Percentiles rank a stretch among this genome's conserved stretches.
These are phyloP conservation scores for Neurospora tetrasperma DNA, from an alignment of 495 filamentous ascomycete genomes.

Conservation along the genomic window DNA sequence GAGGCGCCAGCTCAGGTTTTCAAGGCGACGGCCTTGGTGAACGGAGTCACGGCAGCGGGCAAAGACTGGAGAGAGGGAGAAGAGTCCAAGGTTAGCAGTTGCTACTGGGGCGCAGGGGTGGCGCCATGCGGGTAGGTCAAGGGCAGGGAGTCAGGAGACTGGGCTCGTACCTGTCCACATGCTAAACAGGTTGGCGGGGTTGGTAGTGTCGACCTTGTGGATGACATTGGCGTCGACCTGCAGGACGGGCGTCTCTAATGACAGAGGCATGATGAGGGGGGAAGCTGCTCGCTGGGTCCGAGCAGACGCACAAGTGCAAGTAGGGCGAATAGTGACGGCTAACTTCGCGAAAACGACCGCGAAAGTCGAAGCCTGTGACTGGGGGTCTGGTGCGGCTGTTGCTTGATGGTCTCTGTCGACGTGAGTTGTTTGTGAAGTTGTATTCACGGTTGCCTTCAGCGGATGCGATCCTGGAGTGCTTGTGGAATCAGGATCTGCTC, in stretches of 20 bases:
- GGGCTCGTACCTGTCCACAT: constrained; percentile 86
- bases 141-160: background rate
- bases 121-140: constrained; percentile 11
- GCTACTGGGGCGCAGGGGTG: constrained; percentile 4
- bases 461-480: constrained; percentile 14
- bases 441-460: background rate
- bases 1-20: constrained; percentile 92
- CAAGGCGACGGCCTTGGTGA: constrained; percentile 82
- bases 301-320: constrained; percentile 13
- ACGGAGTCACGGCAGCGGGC: constrained; percentile 91
- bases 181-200: constrained; percentile 86
- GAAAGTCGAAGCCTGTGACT: constrained; percentile 7
- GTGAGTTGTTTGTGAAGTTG: background rate
- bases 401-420: background rate
- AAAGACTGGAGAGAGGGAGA: constrained; percentile 58
- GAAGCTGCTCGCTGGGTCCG: constrained; percentile 22
- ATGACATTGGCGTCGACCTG: constrained; percentile 79
- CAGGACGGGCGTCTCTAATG: constrained; percentile 44
- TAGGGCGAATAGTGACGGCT: constrained; percentile 11
- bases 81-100: constrained; percentile 4
- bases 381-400: background rate
- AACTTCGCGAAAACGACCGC: constrained; percentile 14
- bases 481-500: constrained; percentile 16
- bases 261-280: constrained; percentile 23
- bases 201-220: constrained; percentile 86